These are phyloP conservation scores for Cutaneotrichosporon cyanovorans DNA, from an alignment of 1,284 basidiomycete genomes.

Conservation along the genomic window DNA sequence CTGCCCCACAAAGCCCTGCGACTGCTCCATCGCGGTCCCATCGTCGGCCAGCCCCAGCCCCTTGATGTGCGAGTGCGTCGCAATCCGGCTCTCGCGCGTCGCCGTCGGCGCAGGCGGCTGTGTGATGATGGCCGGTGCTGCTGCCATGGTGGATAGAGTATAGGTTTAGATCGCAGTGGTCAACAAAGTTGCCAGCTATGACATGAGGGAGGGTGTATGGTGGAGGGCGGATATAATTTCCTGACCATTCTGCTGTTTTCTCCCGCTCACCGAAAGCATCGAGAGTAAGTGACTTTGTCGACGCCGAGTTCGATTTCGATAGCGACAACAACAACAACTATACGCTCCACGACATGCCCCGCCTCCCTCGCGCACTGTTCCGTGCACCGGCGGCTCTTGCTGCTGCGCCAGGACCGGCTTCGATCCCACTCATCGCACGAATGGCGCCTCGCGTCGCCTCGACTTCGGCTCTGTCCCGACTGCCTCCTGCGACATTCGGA, in stretches of 20 bases:
- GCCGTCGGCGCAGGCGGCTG: slow-evolving; percentile 41
- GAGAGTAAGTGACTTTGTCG: no score
- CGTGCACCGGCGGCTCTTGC: slow-evolving; percentile 1
- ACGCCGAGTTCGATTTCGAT: no score
- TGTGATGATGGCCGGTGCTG: slow-evolving; percentile 32
- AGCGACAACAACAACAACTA: background rate
- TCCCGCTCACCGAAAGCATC: slow-evolving; percentile 7
- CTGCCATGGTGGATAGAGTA: slow-evolving; percentile 1
- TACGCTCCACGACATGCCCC: slow-evolving; percentile 9
- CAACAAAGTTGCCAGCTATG: no score
- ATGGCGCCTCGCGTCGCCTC: slow-evolving; percentile 3
- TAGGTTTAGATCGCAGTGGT: no score
- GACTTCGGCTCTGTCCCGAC: background rate
- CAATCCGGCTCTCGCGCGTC: slow-evolving; percentile 43
- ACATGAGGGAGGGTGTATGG: background rate
- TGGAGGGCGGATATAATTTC: slow-evolving; percentile 9
- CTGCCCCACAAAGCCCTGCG: slow-evolving; percentile 88
- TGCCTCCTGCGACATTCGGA: background rate
- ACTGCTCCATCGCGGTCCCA: slow-evolving; percentile 65
- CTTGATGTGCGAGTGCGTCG: slow-evolving; percentile 54
- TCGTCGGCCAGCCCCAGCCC: slow-evolving; percentile 85
- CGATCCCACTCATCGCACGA: slow-evolving; percentile 1
- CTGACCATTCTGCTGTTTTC: slow-evolving; percentile 12
- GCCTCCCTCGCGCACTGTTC: slow-evolving; percentile 8
- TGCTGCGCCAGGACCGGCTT: background rate